Percentiles rank a stretch among this genome's conserved stretches.
Conservation (phyloP, 768 basidiomycete genomes). For the Galerina sulciceps region DNA sequence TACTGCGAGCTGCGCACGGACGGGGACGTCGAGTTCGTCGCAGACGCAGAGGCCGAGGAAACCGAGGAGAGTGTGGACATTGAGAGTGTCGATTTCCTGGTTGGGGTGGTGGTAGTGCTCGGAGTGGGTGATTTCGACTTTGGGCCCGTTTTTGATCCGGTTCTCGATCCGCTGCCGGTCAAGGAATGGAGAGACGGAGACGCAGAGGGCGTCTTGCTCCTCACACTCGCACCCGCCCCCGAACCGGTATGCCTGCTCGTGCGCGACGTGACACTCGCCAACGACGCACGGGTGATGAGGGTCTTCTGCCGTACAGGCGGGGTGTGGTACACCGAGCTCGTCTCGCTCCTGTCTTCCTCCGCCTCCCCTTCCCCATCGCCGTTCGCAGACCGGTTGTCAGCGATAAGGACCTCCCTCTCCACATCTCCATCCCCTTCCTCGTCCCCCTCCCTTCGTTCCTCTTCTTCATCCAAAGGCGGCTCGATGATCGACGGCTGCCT, state of each 20-base stretch:
- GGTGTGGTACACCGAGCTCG: slow-evolving; percentile 5
- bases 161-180: slow-evolving; percentile 18
- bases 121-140: slow-evolving; percentile 15
- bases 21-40: slow-evolving; percentile 8
- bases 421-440: slow-evolving; percentile 6
- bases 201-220: neutral
- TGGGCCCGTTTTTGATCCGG: too few species aligned
- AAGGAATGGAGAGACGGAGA: slow-evolving; percentile 2
- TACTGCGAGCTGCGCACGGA: slow-evolving; percentile 4
- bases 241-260: neutral
- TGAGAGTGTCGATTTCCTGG: slow-evolving; percentile 40
- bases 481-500: slow-evolving; percentile 27
- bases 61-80: slow-evolving; percentile 15
- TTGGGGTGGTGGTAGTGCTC: neutral
- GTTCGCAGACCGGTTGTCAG: neutral
- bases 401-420: neutral
- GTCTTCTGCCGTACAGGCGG: slow-evolving; percentile 24
- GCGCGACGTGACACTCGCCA: slow-evolving; percentile 27
- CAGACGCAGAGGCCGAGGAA: neutral
- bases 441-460: slow-evolving; percentile 14
- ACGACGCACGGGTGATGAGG: slow-evolving; percentile 30
- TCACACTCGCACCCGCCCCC: too few species aligned
- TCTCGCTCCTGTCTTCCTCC: slow-evolving; percentile 4
- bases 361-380: too few species aligned
- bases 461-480: slow-evolving; percentile 17